Base-by-base conservation (phyloP, 192 early-diverging fungal genomes). In the Obelidium mucronatum region DNA sequence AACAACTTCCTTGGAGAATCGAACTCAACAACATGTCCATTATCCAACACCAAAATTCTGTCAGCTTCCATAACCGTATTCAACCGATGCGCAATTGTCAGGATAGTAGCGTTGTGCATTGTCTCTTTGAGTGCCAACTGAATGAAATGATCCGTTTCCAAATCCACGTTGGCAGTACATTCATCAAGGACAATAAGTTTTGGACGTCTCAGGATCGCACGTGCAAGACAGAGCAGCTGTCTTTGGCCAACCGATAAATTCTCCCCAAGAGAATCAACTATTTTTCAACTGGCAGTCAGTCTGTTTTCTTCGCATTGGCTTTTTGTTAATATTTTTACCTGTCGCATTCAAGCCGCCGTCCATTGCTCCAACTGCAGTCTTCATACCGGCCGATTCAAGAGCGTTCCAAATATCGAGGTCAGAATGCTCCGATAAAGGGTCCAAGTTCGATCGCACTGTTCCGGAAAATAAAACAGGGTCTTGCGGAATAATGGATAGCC, bases 401-500 rank as follows among this genome's bases (percentile, higher is more conserved):
- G 84, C 86, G 54, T 78, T 76, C 94, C 94, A 95, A 17, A 94
- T 69, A 22, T 86, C 89, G 3, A 80, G 75, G 70, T 95, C 94
- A 0, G 76, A 76, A 73, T 90, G 84, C 42, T 84, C 80, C 40
- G 72, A 61, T 44, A 91, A 84, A n/a, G 91, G 92, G 63, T 93
- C 93, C 2, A 96, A 75, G 74, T 95, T 95, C 19, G 76, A 74
- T 36, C 84, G 77, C 37, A 84, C 77, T 6, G 52, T 39, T 13
- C 53, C 85, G 33, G 79, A 83, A 44, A 89, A 89, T 35, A 89
- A 60, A 24, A 94, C 87, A 2, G 94, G 94, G 48, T 97, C 96
- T 83, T 98, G 95, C 40, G 96, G 95, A 77, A 98, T 95, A 52
- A 98, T 93, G 0, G 94, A 93, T 55, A 98, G 64, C 42, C 77